Base-by-base conservation (phyloP, 2,329 filamentous ascomycete genomes). In the Talaromyces islandicus region DNA sequence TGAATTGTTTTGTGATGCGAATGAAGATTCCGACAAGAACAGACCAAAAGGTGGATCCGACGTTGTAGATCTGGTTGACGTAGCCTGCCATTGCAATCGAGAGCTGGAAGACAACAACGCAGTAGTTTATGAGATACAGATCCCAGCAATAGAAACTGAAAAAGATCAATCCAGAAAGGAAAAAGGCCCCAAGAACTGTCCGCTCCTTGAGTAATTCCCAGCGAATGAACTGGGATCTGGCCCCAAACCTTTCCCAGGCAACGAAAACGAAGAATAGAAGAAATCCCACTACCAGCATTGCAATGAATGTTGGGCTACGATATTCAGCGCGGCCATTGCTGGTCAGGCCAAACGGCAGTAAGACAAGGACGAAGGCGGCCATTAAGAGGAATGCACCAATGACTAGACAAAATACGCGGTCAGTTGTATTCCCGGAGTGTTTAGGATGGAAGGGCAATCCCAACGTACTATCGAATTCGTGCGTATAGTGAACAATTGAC, bases 291-390 rank as follows among this genome's bases (percentile, higher is more conserved):
- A 86, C 76, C 6, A 79, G 63, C 70, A 85, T 78, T 30, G 70
- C 73, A 60, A 85, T 79, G 62, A 84, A 79, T 14, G 76, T 67
- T 9, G 79, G 73, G 11, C 75, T 76, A 4, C 70, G 62, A 73
- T 80, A 83, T n/a, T 70, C 65, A 4, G 74, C 64, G 7, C 68
- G 65, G 25, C 77, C 73, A 29, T 69, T 69, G 19, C 66, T 65
- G 52, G 75, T 71, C 19, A 90, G 77, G 52, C 77, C 84, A 73
- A 90, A 88, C 0, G 87, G 84, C 17, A 90, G 78, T 2, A 90
- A 78, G 68, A 90, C 83, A 4, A 89, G 74, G 2, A 84, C 78
- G 68, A 87, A 83, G 0, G 85, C 87, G 1, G 75, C 78, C 55
- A 82, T 81, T 46, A 89, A 75, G 2, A 89, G 73, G 19, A 87